These are phyloP conservation scores for Vitis hybrid DNA, from an alignment of 177 flowering plant species.

Conservation along the genomic window DNA sequence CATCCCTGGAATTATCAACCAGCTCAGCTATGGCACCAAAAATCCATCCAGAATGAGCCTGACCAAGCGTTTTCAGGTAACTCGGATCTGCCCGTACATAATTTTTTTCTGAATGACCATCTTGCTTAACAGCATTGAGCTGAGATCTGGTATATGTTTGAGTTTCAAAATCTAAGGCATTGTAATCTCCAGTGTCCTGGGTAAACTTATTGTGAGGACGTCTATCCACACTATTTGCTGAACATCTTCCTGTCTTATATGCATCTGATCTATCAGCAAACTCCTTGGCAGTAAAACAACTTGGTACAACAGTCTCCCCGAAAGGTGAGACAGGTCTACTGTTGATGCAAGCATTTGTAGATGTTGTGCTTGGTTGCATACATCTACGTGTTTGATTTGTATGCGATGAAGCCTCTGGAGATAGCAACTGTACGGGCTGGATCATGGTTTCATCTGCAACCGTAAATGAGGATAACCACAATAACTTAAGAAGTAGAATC, in stretches of 20 bases:
- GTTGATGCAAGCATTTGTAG: neutral
- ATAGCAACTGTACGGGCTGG: neutral
- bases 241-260: neutral
- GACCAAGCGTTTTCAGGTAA: slow-evolving; percentile 49
- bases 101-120: slow-evolving; percentile 14
- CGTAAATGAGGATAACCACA: neutral
- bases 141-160: neutral
- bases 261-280: slow-evolving; percentile 1
- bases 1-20: slow-evolving; percentile 68
- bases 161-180: neutral
- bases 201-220: neutral
- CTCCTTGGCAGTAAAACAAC: neutral
- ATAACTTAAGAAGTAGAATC: too few species aligned
- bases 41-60: slow-evolving; percentile 57
- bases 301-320: neutral
- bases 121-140: neutral
- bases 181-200: neutral
- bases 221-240: neutral
- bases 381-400: neutral
- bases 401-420: neutral
- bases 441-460: neutral
- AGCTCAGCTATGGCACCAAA: slow-evolving; percentile 75
- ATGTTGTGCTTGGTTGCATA: neutral
- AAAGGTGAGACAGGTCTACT: neutral
- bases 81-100: slow-evolving; percentile 39